Base-by-base conservation (phyloP, 2,329 filamentous ascomycete species). In the Westerdykella aurantiaca region DNA sequence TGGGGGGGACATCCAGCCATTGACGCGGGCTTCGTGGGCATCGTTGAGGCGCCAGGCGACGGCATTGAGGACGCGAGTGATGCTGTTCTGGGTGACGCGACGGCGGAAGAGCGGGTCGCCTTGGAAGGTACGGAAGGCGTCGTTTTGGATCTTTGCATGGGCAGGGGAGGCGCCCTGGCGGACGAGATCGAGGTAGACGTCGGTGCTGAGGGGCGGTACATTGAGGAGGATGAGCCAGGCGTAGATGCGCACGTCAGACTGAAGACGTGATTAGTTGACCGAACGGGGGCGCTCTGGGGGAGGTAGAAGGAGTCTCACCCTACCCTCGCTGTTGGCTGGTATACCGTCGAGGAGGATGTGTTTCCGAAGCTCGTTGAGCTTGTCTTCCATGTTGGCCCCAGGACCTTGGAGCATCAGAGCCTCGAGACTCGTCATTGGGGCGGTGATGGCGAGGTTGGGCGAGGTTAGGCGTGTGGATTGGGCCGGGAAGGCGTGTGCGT, bases 41-140 rank as follows among this genome's bases (percentile, higher is more conserved):
- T 98, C 93, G 61, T 95, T 85, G 25, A 97, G 78, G 56, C 82
- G 88, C 91, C 93, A 98, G 29, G 91, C 91, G 37, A 95, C 82
- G 18, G 93, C 93, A 65, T 98, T 98, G 46, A 98, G 80, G 4
- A 98, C 79, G 11, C 93, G 86, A 48, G 95, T 97, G 34, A 98
- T 73, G 66, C 87, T 95, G 48, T 94, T 94, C 69, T 98, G 93
- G 45, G 88, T 95, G 47, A 98, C 93, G 45, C 91, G 85, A 25
- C 93, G 83, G 49, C 93, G 87, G 74, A 97, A 98, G 31, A 98
- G 80, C n/a, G 91, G 90, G 61, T 98, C 93, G 41, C 91, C 96
- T 25, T 93, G 93, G 43, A 98, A 76, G 0, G 93, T 98, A 57
- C 93, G 88, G 68, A 97, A 97, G 34, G 93, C 96, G 68, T 98